These are phyloP conservation scores for Botrytis fabae DNA, from an alignment of 2,329 filamentous ascomycete species.

Conservation along the genomic window DNA sequence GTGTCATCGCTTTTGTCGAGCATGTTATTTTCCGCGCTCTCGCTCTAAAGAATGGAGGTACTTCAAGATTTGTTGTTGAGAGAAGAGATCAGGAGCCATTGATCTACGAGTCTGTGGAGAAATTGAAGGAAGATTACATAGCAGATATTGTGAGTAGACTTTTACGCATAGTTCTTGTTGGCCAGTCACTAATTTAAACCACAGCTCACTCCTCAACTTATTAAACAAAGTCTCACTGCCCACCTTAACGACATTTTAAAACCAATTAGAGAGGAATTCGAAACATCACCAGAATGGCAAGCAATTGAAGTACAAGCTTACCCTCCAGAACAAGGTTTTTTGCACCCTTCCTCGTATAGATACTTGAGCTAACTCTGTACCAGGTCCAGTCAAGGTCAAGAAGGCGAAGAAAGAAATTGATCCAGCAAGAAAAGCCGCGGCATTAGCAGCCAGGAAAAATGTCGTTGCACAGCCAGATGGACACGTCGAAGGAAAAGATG, in stretches of 20 bases:
- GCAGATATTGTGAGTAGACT: constrained; percentile 15
- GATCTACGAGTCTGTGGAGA: constrained; percentile 17
- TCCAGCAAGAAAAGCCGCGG: constrained; percentile 38
- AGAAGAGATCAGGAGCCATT: constrained; percentile 23
- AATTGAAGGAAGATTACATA: constrained; percentile 20
- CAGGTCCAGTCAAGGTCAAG: constrained; percentile 60
- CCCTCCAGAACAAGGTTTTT: constrained; percentile 65
- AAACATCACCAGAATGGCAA: constrained; percentile 76
- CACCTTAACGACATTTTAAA: constrained; percentile 72
- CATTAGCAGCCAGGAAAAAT: constrained; percentile 33
- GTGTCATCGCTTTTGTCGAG: constrained; percentile 74
- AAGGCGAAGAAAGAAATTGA: constrained; percentile 66
- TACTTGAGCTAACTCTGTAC: neutral
- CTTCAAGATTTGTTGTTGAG: constrained; percentile 55
- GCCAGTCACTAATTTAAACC: constrained; percentile 28
- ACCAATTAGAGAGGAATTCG: constrained; percentile 75
- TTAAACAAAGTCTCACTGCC: constrained; percentile 80
- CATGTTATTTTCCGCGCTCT: constrained; percentile 78
- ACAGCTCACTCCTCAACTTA: constrained; percentile 76
- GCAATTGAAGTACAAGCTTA: constrained; percentile 76
- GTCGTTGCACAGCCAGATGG: constrained; percentile 37
- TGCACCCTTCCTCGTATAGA: neutral
- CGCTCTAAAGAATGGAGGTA: constrained; percentile 53
- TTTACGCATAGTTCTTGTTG: neutral
- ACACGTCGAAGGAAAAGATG: constrained; percentile 34